Conservation (phyloP, 2,329 filamentous ascomycete genomes). For the Paraconiothyrium sp. region DNA sequence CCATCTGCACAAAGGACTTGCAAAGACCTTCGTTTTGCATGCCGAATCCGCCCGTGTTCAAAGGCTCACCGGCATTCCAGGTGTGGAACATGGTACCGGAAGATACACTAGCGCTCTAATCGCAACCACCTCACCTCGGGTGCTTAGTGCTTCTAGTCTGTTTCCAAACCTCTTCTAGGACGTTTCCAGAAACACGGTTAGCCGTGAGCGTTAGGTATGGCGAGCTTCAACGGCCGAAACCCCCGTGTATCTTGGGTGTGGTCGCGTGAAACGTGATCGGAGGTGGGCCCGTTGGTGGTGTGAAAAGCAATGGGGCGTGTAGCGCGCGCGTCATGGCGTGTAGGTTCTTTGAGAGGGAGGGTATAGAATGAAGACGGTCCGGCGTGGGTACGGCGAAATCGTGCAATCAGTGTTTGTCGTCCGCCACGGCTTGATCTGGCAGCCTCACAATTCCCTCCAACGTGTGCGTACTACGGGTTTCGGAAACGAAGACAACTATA, state of each 20-base stretch:
- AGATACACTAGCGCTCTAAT: neutral
- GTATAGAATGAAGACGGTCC: neutral
- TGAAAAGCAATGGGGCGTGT: neutral
- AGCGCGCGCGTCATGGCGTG: neutral
- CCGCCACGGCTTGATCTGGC: neutral
- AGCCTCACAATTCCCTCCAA: neutral
- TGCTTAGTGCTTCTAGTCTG: slow-evolving; percentile 5
- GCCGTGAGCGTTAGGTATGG: slow-evolving; percentile 3
- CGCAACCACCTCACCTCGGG: neutral
- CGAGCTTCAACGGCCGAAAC: neutral
- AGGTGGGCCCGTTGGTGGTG: neutral
- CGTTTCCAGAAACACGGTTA: slow-evolving; percentile 1
- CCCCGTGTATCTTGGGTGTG: neutral
- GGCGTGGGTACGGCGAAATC: neutral
- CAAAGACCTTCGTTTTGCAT: neutral
- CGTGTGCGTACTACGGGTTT: neutral
- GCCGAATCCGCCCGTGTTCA: neutral
- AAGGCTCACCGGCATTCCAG: neutral
- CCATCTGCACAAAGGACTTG: neutral
- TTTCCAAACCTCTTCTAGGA: slow-evolving; percentile 4
- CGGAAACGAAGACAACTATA: neutral
- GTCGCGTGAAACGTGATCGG: slow-evolving; percentile 7
- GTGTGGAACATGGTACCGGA: neutral
- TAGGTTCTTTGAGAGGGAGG: neutral
- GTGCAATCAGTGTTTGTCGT: neutral